These are phyloP conservation scores for Lablab purpureus DNA, from an alignment of 306 rosid species.

Conservation along the genomic window DNA sequence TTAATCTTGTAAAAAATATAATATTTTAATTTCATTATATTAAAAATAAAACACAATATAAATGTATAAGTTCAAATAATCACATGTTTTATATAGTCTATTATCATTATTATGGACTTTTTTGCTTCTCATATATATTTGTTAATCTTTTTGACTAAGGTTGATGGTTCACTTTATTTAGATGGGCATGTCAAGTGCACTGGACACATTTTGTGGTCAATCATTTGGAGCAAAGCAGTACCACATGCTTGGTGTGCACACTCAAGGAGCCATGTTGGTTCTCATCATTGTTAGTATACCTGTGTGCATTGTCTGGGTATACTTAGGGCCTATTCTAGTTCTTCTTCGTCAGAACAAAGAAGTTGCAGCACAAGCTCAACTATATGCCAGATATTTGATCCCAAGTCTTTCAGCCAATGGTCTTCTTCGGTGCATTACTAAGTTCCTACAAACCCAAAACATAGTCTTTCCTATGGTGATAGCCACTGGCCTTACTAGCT, in stretches of 20 bases:
- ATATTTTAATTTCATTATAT: too few relatives aligned
- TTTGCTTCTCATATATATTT: not conserved
- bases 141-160: not conserved
- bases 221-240: constrained; percentile 76
- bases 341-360: constrained; percentile 59
- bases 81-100: too few relatives aligned
- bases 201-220: constrained; percentile 88
- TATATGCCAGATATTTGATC: constrained; percentile 63
- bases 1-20: too few relatives aligned
- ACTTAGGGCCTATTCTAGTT: constrained; percentile 59
- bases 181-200: constrained; percentile 79
- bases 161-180: constrained; percentile 8
- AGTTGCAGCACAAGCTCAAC: constrained; percentile 63
- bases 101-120: too few relatives aligned
- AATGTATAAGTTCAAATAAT: too few relatives aligned
- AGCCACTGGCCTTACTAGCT: constrained; percentile 52
- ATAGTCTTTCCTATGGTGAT: constrained; percentile 77
- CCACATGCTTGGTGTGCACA: constrained; percentile 68
- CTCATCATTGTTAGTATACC: constrained; percentile 54
- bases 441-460: constrained; percentile 74
- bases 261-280: constrained; percentile 70
- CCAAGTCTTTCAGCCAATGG: constrained; percentile 71
- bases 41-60: too few relatives aligned
- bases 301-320: constrained; percentile 55
- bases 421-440: constrained; percentile 64